Conservation (phyloP, 2,329 filamentous ascomycete genomes). For the Trichoderma oligosporum region DNA sequence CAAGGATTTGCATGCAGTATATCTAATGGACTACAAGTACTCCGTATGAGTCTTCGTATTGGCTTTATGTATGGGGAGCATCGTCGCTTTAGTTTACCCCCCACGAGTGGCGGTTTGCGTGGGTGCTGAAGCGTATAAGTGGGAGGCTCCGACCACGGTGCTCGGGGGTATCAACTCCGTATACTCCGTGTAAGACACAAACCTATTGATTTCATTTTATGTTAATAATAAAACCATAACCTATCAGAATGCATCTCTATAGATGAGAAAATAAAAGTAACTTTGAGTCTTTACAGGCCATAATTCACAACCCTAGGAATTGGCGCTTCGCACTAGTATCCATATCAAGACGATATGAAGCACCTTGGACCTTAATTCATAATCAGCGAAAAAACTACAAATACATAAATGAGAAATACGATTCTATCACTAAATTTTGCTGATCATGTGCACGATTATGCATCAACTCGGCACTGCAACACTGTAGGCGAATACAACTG, state of each 20-base stretch:
- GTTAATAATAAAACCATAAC: no score
- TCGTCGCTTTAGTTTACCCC: background rate
- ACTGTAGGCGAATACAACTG: background rate
- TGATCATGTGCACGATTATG: background rate
- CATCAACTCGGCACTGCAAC: background rate
- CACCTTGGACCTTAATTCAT: no score
- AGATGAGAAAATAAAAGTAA: no score
- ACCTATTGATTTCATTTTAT: no score
- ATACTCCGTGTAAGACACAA: no score
- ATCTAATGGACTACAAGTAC: background rate
- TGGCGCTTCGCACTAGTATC: no score
- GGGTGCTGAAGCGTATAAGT: conserved; percentile 1
- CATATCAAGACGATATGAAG: no score
- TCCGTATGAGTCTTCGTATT: background rate
- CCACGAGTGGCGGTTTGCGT: no score
- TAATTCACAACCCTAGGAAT: no score
- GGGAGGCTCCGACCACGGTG: background rate
- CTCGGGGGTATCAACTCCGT: background rate
- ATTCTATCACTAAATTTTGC: background rate
- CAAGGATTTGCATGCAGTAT: background rate
- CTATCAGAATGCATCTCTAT: no score
- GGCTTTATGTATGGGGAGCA: conserved; percentile 4
- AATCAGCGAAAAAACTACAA: no score
- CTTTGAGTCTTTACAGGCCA: no score
- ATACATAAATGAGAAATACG: background rate